Evolutionary conservation across 345 rosid genomes (phyloP).

Genomic region (Linum tenue): DNA sequence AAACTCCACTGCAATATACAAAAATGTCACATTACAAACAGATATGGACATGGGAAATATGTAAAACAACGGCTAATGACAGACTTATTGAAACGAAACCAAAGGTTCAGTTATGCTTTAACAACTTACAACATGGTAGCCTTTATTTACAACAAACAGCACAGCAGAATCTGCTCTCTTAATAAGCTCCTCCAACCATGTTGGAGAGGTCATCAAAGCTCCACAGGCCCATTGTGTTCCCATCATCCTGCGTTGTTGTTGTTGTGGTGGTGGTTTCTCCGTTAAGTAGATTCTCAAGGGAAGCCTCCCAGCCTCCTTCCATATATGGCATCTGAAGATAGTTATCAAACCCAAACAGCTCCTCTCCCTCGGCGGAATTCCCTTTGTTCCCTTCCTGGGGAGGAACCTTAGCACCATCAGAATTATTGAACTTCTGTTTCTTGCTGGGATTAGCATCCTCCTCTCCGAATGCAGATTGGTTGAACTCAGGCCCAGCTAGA

Average conservation of each 20-base stretch:
- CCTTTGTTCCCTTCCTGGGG: slow-evolving; percentile 20
- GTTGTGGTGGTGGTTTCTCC: slow-evolving; percentile 17
- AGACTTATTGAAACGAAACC: neutral
- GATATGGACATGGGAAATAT: no score
- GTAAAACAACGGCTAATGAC: neutral
- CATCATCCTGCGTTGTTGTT: slow-evolving; percentile 45
- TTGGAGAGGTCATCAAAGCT: slow-evolving; percentile 58
- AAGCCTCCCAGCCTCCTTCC: slow-evolving; percentile 64
- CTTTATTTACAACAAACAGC: slow-evolving; percentile 54
- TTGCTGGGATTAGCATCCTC: slow-evolving; percentile 60
- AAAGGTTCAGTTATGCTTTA: neutral
- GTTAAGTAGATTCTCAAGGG: slow-evolving; percentile 50
- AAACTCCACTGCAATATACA: no score
- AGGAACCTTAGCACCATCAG: slow-evolving; percentile 22
- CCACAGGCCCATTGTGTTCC: slow-evolving; percentile 63
- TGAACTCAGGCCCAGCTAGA: slow-evolving; percentile 32
- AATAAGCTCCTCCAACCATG: slow-evolving; percentile 45
- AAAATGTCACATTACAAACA: no score
- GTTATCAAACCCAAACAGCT: slow-evolving; percentile 51
- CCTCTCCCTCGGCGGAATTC: slow-evolving; percentile 52
- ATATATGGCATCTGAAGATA: slow-evolving; percentile 38
- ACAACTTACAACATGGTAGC: slow-evolving; percentile 23
- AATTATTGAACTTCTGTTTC: slow-evolving; percentile 32
- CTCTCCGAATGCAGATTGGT: slow-evolving; percentile 42
- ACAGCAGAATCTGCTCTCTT: slow-evolving; percentile 21